phyloP scores from a whole-genome alignment of 139 green algal genomes.

The Chlorella sp. region DNA sequence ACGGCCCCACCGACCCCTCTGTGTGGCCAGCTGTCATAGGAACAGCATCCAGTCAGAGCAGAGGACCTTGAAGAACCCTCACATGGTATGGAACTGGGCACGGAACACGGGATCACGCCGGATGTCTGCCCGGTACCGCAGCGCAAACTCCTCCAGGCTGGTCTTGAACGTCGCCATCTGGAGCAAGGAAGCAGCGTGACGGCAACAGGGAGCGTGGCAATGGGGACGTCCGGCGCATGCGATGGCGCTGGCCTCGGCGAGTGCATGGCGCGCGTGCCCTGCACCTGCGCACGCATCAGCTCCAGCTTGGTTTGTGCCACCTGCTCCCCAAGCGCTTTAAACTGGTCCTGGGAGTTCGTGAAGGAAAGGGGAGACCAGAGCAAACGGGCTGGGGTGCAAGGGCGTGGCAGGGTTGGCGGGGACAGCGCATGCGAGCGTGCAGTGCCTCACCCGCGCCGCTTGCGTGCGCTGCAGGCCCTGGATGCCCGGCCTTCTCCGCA shows the following conservation, averaged over 20 bases:
- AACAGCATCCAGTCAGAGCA: no score
- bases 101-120: constrained; percentile 85
- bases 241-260: no score
- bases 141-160: constrained; percentile 88
- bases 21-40: no score
- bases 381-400: background rate
- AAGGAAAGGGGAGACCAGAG: background rate
- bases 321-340: constrained; percentile 52
- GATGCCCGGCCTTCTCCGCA: constrained; percentile 70
- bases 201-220: no score
- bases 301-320: constrained; percentile 51
- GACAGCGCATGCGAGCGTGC: background rate
- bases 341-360: constrained; percentile 46
- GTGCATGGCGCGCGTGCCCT: constrained; percentile 59
- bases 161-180: no score
- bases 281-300: constrained; percentile 68
- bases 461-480: constrained; percentile 62
- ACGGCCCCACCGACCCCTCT: no score
- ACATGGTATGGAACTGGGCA: constrained; percentile 92
- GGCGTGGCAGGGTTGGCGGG: background rate
- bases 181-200: no score
- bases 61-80: no score
- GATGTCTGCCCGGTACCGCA: constrained; percentile 91
- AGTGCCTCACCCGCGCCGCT: constrained; percentile 44
- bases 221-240: no score